phyloP scores from a whole-genome alignment of 352 stramenopile species.

The Phytophthora syringae region DNA sequence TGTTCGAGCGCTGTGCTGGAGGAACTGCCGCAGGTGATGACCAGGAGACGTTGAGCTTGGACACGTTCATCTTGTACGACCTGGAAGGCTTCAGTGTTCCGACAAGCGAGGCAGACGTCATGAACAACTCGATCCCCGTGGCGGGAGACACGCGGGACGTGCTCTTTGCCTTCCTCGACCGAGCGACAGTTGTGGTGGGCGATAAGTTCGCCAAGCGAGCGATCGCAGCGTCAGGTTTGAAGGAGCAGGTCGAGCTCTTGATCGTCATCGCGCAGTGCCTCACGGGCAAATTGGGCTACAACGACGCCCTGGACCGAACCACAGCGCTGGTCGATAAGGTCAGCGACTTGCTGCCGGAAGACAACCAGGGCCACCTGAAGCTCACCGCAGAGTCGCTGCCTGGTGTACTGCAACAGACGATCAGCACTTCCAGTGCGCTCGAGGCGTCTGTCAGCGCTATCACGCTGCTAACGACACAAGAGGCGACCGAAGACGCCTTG shows the following conservation, averaged over 20 bases:
- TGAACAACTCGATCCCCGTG: slow-evolving; percentile 30
- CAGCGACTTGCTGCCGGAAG: slow-evolving; percentile 41
- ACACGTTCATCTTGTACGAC: slow-evolving; percentile 67
- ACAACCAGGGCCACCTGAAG: slow-evolving; percentile 68
- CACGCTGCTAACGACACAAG: slow-evolving; percentile 64
- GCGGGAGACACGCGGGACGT: slow-evolving; percentile 54
- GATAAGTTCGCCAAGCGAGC: slow-evolving; percentile 64
- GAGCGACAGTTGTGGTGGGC: slow-evolving; percentile 61
- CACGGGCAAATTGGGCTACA: slow-evolving; percentile 48
- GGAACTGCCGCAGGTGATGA: slow-evolving; percentile 21
- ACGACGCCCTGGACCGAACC: slow-evolving; percentile 48
- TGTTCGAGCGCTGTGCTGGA: slow-evolving; percentile 49
- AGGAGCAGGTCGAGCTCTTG: slow-evolving; percentile 68
- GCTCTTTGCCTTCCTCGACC: slow-evolving; percentile 66
- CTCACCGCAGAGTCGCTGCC: slow-evolving; percentile 44
- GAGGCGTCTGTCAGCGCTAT: slow-evolving; percentile 56
- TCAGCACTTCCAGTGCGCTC: slow-evolving; percentile 25
- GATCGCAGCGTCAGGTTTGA: slow-evolving; percentile 48
- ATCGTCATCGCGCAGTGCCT: slow-evolving; percentile 66
- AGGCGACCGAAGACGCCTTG: slow-evolving; percentile 52
- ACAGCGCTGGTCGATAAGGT: slow-evolving; percentile 54
- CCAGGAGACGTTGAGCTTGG: slow-evolving; percentile 19
- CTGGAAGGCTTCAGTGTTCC: slow-evolving; percentile 39
- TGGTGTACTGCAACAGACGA: slow-evolving; percentile 33
- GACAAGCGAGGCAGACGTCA: slow-evolving; percentile 41